Evolutionary conservation across 768 basidiomycete genomes (phyloP), one percentile per base, ranked within the genome.

Genomic region (Tricholomella constricta): DNA sequence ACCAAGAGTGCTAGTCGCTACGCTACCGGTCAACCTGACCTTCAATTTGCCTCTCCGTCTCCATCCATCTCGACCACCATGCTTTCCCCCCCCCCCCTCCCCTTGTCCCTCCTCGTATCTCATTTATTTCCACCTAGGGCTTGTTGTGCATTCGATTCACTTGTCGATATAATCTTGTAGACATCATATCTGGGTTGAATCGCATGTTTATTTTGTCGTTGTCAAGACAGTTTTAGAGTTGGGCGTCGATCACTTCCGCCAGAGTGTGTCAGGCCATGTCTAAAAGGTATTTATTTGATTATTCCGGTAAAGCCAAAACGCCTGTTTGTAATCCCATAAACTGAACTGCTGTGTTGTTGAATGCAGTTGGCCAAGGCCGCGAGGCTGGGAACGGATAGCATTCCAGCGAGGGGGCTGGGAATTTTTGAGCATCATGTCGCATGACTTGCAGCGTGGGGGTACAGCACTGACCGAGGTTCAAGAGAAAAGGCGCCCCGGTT

Each of bases 301-400:
- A 49, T 50, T 48, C 48, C 36, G 51, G 45, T 27, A 57, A 49
- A 17, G 20, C 34, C 40, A 56, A 51, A 43, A 14, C 17, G 46
- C 44, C 54, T 52, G 41, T 36, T 25, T 52, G 48, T 19, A 55
- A 40, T 5, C 42, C 61, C 48, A 76, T 66, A 61, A 71, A 83
- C 66, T 89, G 88, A 1, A 85, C 71, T 12, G 85, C 75, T 27
- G 78, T 80, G 65, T 79, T 86, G 62, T 83, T 88, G 73, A 90
- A 90, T 15, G 87, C 86, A 17, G 80, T 78, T 17, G 84, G 78
- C 70, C 77, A 83, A 6, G 68, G 53, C 20, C 56, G 54, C n/a
- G 78, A 80, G 32, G 67, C 56, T 56, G 84, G 85, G 45, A 90
- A 71, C 12, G 78, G 68, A 9, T 64, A 68, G 59, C 69, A 76